Evolutionary conservation across 2,329 filamentous ascomycete genomes (phyloP).

Genomic region (Neonectria neomacrospora): DNA sequence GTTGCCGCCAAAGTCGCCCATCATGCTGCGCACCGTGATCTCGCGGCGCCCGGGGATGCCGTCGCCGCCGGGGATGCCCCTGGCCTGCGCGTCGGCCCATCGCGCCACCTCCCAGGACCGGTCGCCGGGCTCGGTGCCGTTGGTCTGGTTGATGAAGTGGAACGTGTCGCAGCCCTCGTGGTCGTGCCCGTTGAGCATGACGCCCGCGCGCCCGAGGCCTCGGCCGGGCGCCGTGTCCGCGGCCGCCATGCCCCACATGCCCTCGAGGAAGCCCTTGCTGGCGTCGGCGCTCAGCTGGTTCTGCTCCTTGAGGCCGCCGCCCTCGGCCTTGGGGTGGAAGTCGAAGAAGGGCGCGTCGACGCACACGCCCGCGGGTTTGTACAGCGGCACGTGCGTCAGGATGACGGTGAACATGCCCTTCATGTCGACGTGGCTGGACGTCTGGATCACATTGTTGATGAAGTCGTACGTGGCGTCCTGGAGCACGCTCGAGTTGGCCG

Average conservation of each 20-base stretch:
- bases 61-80: conserved; percentile 54
- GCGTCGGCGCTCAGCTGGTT: conserved; percentile 84
- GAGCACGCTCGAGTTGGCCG: conserved; percentile 72
- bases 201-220: conserved; percentile 76
- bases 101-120: conserved; percentile 61
- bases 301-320: conserved; percentile 85
- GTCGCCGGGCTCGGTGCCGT: conserved; percentile 52
- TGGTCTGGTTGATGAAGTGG: conserved; percentile 79
- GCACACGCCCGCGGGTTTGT: conserved; percentile 85
- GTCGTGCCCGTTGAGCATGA: conserved; percentile 93
- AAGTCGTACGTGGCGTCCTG: conserved; percentile 84
- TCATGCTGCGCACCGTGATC: conserved; percentile 96
- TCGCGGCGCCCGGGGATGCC: conserved; percentile 78
- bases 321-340: conserved; percentile 74
- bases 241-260: conserved; percentile 81
- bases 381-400: conserved; percentile 90
- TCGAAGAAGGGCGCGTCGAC: conserved; percentile 85
- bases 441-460: conserved; percentile 74
- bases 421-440: conserved; percentile 69
- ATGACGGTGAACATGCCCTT: conserved; percentile 80
- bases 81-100: conserved; percentile 58
- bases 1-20: conserved; percentile 95
- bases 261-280: conserved; percentile 81
- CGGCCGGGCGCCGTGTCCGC: conserved; percentile 66
- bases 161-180: conserved; percentile 93